These are phyloP conservation scores for Boletus bicolor DNA, from an alignment of 768 basidiomycete genomes.

Conservation along the genomic window DNA sequence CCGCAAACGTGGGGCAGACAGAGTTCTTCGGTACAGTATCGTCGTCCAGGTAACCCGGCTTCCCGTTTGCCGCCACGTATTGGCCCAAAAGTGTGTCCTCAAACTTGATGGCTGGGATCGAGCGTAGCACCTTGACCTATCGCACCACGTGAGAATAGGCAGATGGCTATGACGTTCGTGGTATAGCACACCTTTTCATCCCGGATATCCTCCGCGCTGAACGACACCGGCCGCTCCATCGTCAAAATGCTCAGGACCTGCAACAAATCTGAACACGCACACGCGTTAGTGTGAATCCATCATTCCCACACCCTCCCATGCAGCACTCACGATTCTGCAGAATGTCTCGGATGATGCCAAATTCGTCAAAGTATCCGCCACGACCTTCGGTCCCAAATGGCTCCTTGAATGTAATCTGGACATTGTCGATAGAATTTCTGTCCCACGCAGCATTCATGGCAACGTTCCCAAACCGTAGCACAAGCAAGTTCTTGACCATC, in stretches of 20 bases:
- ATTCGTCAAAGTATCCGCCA: constrained; percentile 99
- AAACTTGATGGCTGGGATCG: constrained; percentile 76
- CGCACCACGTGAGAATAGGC: constrained; percentile 14
- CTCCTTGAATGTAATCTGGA: constrained; percentile 99
- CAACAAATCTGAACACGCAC: constrained; percentile 64
- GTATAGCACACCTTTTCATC: constrained; percentile 82
- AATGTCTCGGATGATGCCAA: constrained; percentile 97
- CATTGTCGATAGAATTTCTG: constrained; percentile 92
- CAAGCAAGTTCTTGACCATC: constrained; percentile 99
- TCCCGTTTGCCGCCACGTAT: constrained; percentile 83
- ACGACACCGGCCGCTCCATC: constrained; percentile 98
- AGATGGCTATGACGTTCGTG: background rate
- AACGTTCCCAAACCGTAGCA: constrained; percentile 92
- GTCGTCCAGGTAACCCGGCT: constrained; percentile 99
- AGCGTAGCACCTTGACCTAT: constrained; percentile 93
- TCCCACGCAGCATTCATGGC: constrained; percentile 90
- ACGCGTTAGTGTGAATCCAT: constrained; percentile 15
- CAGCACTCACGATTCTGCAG: constrained; percentile 89
- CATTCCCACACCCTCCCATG: constrained; percentile 5
- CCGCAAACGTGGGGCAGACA: constrained; percentile 92
- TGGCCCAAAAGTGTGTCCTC: constrained; percentile 90
- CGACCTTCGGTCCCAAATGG: constrained; percentile 99
- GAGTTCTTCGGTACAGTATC: constrained; percentile 91
- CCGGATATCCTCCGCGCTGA: constrained; percentile 94
- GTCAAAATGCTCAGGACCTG: constrained; percentile 94